phyloP scores from a whole-genome alignment of 225 moss, liverwort and hornwort species.

The Polytrichum formosum region DNA sequence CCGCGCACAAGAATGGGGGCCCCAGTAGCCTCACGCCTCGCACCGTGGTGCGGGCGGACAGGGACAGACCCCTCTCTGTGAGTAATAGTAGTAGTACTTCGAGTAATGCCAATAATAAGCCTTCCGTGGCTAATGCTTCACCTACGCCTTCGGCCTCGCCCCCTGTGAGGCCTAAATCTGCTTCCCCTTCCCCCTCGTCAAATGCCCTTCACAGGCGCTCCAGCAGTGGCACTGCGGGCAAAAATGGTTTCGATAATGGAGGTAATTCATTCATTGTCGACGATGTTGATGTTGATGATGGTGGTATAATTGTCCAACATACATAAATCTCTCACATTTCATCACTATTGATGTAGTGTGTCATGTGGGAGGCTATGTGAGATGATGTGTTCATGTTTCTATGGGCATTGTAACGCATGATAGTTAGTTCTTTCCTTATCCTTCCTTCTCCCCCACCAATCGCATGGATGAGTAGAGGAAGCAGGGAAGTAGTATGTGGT shows the following conservation, averaged over 20 bases:
- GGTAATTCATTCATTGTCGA: constrained; percentile 6
- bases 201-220: constrained; percentile 45
- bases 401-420: no score
- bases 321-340: no score
- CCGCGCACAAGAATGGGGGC: constrained; percentile 70
- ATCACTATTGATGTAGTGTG: no score
- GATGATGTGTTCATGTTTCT: no score
- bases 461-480: no score
- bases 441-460: no score
- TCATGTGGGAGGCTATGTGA: no score
- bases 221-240: constrained; percentile 43
- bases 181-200: constrained; percentile 74
- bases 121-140: constrained; percentile 31
- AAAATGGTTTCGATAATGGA: constrained; percentile 51
- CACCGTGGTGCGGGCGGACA: constrained; percentile 41
- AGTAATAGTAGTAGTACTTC: constrained; percentile 17
- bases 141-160: constrained; percentile 46
- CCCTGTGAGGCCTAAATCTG: constrained; percentile 69
- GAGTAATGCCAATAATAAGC: constrained; percentile 28
- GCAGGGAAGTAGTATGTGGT: no score
- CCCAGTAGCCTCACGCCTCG: constrained; percentile 50
- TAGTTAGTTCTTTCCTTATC: no score
- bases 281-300: no score
- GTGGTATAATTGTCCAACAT: no score
- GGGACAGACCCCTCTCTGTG: constrained; percentile 67